Evolutionary conservation across 768 basidiomycete species (phyloP).

Genomic region (Mycena maculata): DNA sequence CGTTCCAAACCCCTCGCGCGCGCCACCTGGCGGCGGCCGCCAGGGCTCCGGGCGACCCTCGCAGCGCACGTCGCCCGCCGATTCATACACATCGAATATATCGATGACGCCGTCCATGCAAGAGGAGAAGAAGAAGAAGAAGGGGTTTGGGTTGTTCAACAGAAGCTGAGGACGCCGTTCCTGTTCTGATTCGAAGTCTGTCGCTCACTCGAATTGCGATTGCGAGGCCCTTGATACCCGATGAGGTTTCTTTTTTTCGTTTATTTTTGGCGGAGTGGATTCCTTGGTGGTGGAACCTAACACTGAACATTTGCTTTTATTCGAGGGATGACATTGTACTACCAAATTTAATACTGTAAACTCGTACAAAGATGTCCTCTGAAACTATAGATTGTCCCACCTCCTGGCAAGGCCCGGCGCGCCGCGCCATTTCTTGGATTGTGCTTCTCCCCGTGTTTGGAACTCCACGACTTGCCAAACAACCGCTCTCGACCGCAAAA

Average conservation of each 20-base stretch:
- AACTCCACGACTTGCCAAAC: neutral
- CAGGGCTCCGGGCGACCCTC: constrained; percentile 31
- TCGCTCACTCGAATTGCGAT: neutral
- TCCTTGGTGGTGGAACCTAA: constrained; percentile 8
- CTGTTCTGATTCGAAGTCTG: constrained; percentile 57
- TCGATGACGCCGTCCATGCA: constrained; percentile 51
- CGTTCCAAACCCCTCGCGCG: constrained; percentile 45
- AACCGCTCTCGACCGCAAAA: neutral
- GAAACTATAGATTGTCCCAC: too few relatives aligned
- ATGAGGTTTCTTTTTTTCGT: neutral
- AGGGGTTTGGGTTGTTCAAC: too few relatives aligned
- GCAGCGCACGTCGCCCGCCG: constrained; percentile 43
- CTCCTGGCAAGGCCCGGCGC: too few relatives aligned
- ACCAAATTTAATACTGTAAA: constrained; percentile 28
- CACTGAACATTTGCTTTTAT: constrained; percentile 4
- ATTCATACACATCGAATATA: constrained; percentile 24
- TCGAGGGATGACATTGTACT: constrained; percentile 16
- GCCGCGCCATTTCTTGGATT: too few relatives aligned
- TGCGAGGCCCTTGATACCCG: constrained; percentile 12
- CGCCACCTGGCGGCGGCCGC: constrained; percentile 7
- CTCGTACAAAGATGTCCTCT: constrained; percentile 15
- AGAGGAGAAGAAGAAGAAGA: constrained; percentile 83
- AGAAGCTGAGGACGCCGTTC: too few relatives aligned
- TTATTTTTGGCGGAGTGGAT: too few relatives aligned
- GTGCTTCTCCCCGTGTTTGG: too few relatives aligned